A percentile compares a stretch with the other conserved stretches of the same genome.
phyloP scores from a whole-genome alignment of 2,329 filamentous ascomycete species.

The Lachnellula hyalina region DNA sequence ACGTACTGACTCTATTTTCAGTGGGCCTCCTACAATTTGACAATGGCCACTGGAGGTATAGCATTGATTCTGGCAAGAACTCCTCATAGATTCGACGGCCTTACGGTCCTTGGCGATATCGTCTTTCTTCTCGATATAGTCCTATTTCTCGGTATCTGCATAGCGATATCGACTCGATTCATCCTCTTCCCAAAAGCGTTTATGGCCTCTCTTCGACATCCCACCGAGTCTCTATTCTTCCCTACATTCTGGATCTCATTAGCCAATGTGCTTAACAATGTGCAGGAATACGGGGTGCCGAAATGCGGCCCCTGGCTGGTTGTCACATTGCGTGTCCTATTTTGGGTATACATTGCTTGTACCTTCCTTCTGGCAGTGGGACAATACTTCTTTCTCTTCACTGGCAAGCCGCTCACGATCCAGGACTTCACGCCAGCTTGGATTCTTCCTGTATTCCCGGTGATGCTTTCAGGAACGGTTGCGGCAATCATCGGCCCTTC shows the following conservation, averaged over 20 bases:
- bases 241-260: conserved; percentile 66
- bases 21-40: conserved; percentile 61
- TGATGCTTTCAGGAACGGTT: conserved; percentile 68
- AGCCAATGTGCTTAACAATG: conserved; percentile 62
- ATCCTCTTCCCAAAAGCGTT: conserved; percentile 51
- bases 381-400: conserved; percentile 64
- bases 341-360: conserved; percentile 62
- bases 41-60: conserved; percentile 71
- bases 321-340: conserved; percentile 55
- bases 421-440: conserved; percentile 69
- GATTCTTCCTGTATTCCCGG: conserved; percentile 70
- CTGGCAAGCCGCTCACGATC: conserved; percentile 44
- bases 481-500: conserved; percentile 58
- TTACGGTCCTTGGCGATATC: conserved; percentile 59
- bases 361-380: conserved; percentile 56
- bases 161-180: conserved; percentile 56
- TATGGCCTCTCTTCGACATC: conserved; percentile 52
- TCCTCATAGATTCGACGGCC: conserved; percentile 59
- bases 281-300: conserved; percentile 59
- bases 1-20: conserved; percentile 35
- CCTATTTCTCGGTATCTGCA: conserved; percentile 54
- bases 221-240: conserved; percentile 65
- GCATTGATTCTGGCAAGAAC: conserved; percentile 58
- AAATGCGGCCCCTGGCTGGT: conserved; percentile 49
- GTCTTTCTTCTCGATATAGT: conserved; percentile 65